Conservation (phyloP, 2,329 filamentous ascomycete genomes). For the Lasiodiplodia theobromae region DNA sequence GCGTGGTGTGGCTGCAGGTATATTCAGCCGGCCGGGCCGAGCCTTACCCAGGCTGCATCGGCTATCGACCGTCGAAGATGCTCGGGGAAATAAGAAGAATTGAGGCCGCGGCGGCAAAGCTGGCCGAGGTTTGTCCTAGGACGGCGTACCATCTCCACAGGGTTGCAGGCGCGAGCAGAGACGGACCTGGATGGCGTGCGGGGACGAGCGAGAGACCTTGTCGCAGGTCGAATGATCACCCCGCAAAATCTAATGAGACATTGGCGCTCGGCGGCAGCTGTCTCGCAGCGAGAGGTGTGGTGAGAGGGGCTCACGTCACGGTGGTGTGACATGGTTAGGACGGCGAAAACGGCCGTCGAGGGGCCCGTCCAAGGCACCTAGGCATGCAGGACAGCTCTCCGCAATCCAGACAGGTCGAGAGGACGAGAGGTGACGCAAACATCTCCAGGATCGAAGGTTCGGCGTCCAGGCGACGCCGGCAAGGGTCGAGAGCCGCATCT, state of each 20-base stretch:
- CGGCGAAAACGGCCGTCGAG: slow-evolving; percentile 20
- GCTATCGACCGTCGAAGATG: slow-evolving; percentile 2
- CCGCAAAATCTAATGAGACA: slow-evolving; percentile 22
- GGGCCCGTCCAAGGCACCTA: background rate
- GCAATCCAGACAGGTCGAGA: background rate
- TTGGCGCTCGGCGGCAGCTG: slow-evolving; percentile 12
- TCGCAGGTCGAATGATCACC: slow-evolving; percentile 23
- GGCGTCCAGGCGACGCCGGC: slow-evolving; percentile 20
- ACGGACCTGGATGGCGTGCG: slow-evolving; percentile 8
- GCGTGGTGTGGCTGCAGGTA: slow-evolving; percentile 11
- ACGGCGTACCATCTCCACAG: slow-evolving; percentile 10
- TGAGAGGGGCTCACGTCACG: slow-evolving; percentile 27
- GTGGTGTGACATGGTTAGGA: slow-evolving; percentile 23
- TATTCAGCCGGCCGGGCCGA: slow-evolving; percentile 28
- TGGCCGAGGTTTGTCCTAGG: slow-evolving; percentile 5
- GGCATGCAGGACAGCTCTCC: slow-evolving; percentile 11
- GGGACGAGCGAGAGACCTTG: slow-evolving; percentile 20
- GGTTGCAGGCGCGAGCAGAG: slow-evolving; percentile 8
- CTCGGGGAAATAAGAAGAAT: background rate
- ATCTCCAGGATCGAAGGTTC: slow-evolving; percentile 17
- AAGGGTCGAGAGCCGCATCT: slow-evolving; percentile 25
- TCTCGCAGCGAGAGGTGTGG: slow-evolving; percentile 4
- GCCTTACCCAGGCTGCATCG: slow-evolving; percentile 22
- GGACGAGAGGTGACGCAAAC: slow-evolving; percentile 9
- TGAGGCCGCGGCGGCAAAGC: background rate